phyloP scores from a whole-genome alignment of 202 grass and related monocot genomes.

The Eragrostis tef region DNA sequence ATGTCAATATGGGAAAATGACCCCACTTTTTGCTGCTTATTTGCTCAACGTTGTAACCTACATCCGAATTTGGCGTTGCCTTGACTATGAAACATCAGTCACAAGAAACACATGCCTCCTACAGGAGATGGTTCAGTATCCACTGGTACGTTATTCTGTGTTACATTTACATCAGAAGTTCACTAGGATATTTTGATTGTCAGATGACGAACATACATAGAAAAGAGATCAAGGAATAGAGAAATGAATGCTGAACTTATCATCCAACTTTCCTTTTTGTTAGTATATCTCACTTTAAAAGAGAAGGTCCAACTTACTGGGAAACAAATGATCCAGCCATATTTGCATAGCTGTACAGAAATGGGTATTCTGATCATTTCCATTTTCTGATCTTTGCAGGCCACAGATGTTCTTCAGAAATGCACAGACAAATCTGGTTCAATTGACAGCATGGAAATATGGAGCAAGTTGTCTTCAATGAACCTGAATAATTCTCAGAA shows the following conservation, averaged over 20 bases:
- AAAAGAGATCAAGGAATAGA: conserved; percentile 4
- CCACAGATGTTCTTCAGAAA: conserved; percentile 7
- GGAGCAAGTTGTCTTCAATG: conserved; percentile 48
- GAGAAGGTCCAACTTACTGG: not conserved
- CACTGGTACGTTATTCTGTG: conserved; percentile 46
- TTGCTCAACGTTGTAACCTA: conserved; percentile 60
- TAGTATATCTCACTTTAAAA: conserved; percentile 27
- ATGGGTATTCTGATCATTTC: not conserved
- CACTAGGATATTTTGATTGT: not conserved
- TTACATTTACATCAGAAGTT: not conserved
- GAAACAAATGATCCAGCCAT: conserved; percentile 3
- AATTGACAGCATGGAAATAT: conserved; percentile 49
- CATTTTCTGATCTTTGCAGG: conserved; percentile 46
- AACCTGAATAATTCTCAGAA: conserved; percentile 64
- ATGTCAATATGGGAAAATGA: conserved; percentile 9
- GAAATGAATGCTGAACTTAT: not conserved
- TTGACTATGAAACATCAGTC: conserved; percentile 34
- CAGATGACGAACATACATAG: conserved; percentile 22
- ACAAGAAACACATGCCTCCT: conserved; percentile 37
- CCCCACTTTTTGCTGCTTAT: conserved; percentile 53
- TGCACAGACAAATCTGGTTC: not conserved
- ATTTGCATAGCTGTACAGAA: conserved; percentile 32
- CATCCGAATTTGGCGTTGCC: conserved; percentile 52
- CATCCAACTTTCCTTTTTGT: not conserved
- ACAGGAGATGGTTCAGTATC: conserved; percentile 35